A percentile compares a stretch with the other conserved stretches of the same genome.
Evolutionary conservation across 257 asterid species (phyloP).

Genomic region (Phtheirospermum japonicum): DNA sequence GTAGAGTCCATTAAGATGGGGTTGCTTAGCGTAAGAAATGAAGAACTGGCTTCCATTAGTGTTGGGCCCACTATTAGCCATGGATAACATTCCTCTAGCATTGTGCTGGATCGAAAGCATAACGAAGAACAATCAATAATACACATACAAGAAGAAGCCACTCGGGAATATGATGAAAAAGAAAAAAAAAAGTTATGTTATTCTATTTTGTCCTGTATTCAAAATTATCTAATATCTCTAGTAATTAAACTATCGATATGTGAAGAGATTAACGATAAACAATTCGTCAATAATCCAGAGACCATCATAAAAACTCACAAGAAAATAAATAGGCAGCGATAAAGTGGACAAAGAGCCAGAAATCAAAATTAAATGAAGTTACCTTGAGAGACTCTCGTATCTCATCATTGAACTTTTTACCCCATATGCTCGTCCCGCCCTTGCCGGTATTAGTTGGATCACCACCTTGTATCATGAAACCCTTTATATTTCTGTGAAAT

Average conservation of each 20-base stretch:
- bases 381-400: slow-evolving; percentile 97
- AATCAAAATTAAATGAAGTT: slow-evolving; percentile 27
- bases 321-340: not conserved
- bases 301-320: not conserved
- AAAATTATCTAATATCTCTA: not conserved
- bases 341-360: slow-evolving; percentile 12
- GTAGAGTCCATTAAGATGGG: slow-evolving; percentile 88
- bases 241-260: too few species aligned
- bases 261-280: slow-evolving; percentile 1
- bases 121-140: slow-evolving; percentile 4
- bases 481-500: too few species aligned
- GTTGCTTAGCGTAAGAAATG: slow-evolving; percentile 73
- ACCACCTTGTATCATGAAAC: too few species aligned
- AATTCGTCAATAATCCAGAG: not conserved
- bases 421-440: slow-evolving; percentile 98
- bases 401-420: slow-evolving; percentile 87
- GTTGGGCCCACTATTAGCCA: slow-evolving; percentile 96
- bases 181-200: not conserved
- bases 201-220: not conserved
- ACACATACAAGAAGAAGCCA: not conserved
- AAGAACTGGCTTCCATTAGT: slow-evolving; percentile 99
- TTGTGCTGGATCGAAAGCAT: slow-evolving; percentile 60
- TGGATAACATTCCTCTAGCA: slow-evolving; percentile 91
- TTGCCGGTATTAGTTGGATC: slow-evolving; percentile 94
- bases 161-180: not conserved